These are phyloP conservation scores for Xylaria palmicola DNA, from an alignment of 495 filamentous ascomycete genomes.

Conservation along the genomic window DNA sequence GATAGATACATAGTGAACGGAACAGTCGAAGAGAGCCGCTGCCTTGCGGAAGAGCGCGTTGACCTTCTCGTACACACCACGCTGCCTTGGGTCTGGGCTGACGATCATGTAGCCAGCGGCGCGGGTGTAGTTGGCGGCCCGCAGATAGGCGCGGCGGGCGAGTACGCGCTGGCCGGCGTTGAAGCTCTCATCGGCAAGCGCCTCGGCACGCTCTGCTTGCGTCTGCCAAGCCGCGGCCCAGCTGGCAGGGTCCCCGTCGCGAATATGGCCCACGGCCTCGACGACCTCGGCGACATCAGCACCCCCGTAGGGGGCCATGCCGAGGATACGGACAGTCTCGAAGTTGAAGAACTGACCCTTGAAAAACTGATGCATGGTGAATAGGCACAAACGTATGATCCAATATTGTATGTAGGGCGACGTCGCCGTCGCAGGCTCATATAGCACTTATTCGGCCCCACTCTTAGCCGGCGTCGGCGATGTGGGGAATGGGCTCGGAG, in stretches of 20 bases:
- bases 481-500: no score
- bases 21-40: no score
- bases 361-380: neutral
- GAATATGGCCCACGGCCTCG: conserved; percentile 30
- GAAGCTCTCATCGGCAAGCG: conserved; percentile 53
- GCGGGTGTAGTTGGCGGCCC: conserved; percentile 36
- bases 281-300: conserved; percentile 36
- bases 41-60: neutral
- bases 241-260: conserved; percentile 28
- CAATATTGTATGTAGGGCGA: no score
- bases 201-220: conserved; percentile 22
- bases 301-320: conserved; percentile 27
- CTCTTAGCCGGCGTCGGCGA: no score
- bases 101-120: no score
- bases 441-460: no score
- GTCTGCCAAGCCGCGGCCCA: conserved; percentile 31
- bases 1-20: no score
- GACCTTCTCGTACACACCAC: no score
- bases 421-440: no score
- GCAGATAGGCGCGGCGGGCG: conserved; percentile 29
- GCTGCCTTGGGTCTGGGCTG: no score
- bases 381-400: no score
- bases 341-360: conserved; percentile 38
- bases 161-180: conserved; percentile 11
- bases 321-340: conserved; percentile 37